Evolutionary conservation across 1,139 yeast genomes (phyloP), one percentile per base, ranked within the genome.

Genomic region (Kurtzmaniella quercitrusa): DNA sequence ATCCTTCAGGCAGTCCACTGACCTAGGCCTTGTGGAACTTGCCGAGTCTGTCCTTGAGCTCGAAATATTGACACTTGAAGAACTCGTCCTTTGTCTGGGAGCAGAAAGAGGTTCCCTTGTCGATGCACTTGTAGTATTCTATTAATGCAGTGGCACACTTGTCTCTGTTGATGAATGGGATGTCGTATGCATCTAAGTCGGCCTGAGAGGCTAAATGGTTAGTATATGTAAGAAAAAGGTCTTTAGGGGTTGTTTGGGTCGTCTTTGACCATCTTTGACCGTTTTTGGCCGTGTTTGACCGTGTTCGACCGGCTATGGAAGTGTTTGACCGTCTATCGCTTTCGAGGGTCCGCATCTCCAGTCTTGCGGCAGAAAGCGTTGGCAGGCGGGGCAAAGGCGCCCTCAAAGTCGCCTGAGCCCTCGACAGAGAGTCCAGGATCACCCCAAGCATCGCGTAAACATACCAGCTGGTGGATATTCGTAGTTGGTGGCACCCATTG

Each of bases 101-200:
- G 49, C 78, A 73, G 55, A 66, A 73, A 2, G 75, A 66, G 16
- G 71, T 67, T 2, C 77, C 78, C 54, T 70, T 72, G 52, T 69
- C 70, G 46, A 73, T 70, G 54, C 78, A 73, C 51, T 71, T 66
- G 55, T 69, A 73, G 60, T 73, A 73, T 44, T 63, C 60, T 48
- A 73, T 72, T 53, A 70, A 66, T 50, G 63, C 75, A 41, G 73
- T 65, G 39, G 78, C 77, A 60, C 78, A 73, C 47, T 62, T 66
- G 56, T 73, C 78, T 61, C 78, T 67, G 59, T 73, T 60, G 50
- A 68, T 59, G 55, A 72, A 72, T 15, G 78, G 77, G 36, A 73
- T 75, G 44, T 71, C 65, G 46, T 66, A 58, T 36, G 62, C 69
- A 51, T 73, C 77, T 59, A 73, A 63, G 48, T 71, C 76, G 49